Base-by-base conservation (phyloP, 768 basidiomycete species). In the Thelephora ganbajun region DNA sequence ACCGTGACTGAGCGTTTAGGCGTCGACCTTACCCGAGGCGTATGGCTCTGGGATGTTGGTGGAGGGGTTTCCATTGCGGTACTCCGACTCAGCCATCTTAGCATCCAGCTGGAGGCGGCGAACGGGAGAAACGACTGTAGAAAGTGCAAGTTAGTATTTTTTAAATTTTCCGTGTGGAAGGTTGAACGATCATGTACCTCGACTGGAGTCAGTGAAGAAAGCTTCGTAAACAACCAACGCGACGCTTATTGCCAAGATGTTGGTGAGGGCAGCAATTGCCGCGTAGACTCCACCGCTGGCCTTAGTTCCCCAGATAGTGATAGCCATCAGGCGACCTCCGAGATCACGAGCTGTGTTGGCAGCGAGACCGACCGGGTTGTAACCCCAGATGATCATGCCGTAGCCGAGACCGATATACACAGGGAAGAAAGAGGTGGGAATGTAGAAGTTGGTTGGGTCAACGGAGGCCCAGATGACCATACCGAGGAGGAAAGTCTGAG, bases 311-410 rank as follows among this genome's bases (percentile, higher is more conserved):
- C 76, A 83, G 47, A 83, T 72, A 3, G 77, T 67, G 61, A 85
- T 57, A 0, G 69, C 73, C 53, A 73, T 70, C n/a, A 83, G 51
- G 13, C 81, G 74, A 3, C 70, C 77, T 16, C 81, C 82, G 37
- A 85, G 26, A 57, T 84, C 82, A 56, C 82, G 79, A 23, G 80
- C 79, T 2, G 77, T 62, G 59, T 85, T 85, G 33, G 80, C 67
- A 11, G 77, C 69, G 42, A 84, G 72, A 19, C 72, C 71, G 33
- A 69, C 64, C 2, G 71, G 63, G 3, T 73, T 64, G 57, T 66
- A 83, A 35, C 79, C 75, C 79, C 80, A 83, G 50, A 82, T 70
- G 35, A 69, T 67, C 35, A 69, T 62, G 42, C 65, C 4, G 79
- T 83, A 84, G 53, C 76, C 68, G 35, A 79, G 58, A 13, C 69